These are phyloP conservation scores for Phytophthora lateralis DNA, from an alignment of 352 stramenopile genomes.

Conservation along the genomic window DNA sequence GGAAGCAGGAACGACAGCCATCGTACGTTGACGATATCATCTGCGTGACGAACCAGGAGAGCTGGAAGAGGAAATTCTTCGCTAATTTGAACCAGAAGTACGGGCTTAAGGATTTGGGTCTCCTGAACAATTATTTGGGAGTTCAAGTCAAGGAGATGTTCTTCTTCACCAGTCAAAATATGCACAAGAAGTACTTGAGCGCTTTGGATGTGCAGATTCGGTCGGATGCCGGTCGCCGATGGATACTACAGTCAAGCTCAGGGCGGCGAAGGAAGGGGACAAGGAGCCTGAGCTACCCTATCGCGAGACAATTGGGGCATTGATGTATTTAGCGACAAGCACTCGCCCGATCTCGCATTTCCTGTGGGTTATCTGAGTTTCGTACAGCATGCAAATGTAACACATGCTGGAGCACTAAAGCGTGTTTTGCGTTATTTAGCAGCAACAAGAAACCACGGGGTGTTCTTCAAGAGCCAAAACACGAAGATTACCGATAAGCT, in stretches of 20 bases:
- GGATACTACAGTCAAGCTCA: conserved; percentile 5
- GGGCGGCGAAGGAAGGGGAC: conserved; percentile 2
- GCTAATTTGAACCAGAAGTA: not conserved
- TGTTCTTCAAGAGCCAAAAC: not conserved
- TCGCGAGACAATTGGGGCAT: conserved; percentile 13
- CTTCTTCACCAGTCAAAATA: not conserved
- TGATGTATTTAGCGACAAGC: conserved; percentile 32
- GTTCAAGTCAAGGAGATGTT: not conserved
- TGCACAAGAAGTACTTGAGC: not conserved
- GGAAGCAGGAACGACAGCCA: not conserved
- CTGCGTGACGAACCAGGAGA: conserved; percentile 3
- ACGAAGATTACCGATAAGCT: not conserved
- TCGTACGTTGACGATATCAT: conserved; percentile 14
- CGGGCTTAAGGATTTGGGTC: conserved; percentile 10
- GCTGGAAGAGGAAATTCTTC: conserved; percentile 11
- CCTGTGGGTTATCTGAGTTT: conserved; percentile 22
- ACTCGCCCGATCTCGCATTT: conserved; percentile 26
- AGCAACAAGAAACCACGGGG: not conserved
- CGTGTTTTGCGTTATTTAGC: conserved; percentile 2
- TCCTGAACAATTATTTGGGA: not conserved
- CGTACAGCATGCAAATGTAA: not conserved
- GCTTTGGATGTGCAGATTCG: conserved; percentile 11
- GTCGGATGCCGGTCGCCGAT: conserved; percentile 7
- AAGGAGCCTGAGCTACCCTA: conserved; percentile 1
- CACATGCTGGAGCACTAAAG: conserved; percentile 5